Conservation (phyloP, 2,329 filamentous ascomycete species). For the Torrubiellomyces zombiae region DNA sequence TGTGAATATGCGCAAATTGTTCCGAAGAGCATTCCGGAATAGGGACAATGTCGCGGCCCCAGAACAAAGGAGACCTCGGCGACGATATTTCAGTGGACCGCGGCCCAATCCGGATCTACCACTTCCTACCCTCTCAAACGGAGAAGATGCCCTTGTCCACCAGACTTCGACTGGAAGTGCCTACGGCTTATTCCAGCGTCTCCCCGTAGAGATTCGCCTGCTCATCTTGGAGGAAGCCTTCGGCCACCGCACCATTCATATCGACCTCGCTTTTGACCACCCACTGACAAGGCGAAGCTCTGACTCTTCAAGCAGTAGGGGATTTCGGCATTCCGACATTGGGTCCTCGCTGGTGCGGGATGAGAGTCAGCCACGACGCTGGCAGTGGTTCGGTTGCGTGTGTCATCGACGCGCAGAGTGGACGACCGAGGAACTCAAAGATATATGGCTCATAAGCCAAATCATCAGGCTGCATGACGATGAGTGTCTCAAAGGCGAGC, state of each 20-base stretch:
- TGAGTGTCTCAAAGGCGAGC: slow-evolving; percentile 1
- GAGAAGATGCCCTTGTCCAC: no score
- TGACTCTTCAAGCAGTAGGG: neutral
- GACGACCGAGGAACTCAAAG: slow-evolving; percentile 2
- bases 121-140: no score
- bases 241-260: slow-evolving; percentile 1
- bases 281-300: neutral
- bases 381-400: slow-evolving; percentile 7
- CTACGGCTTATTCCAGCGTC: neutral
- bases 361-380: slow-evolving; percentile 1
- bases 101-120: no score
- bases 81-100: no score
- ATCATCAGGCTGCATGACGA: slow-evolving; percentile 1
- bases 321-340: slow-evolving; percentile 1
- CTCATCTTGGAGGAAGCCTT: neutral
- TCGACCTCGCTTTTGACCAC: slow-evolving; percentile 1
- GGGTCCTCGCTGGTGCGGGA: slow-evolving; percentile 1
- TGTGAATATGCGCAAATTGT: no score
- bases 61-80: no score
- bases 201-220: neutral
- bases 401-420: slow-evolving; percentile 6
- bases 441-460: neutral
- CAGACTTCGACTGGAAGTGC: no score
- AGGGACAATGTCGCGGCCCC: no score
- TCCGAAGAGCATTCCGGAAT: no score